Conservation (phyloP, 1,284 basidiomycete species). For the Malassezia restricta region DNA sequence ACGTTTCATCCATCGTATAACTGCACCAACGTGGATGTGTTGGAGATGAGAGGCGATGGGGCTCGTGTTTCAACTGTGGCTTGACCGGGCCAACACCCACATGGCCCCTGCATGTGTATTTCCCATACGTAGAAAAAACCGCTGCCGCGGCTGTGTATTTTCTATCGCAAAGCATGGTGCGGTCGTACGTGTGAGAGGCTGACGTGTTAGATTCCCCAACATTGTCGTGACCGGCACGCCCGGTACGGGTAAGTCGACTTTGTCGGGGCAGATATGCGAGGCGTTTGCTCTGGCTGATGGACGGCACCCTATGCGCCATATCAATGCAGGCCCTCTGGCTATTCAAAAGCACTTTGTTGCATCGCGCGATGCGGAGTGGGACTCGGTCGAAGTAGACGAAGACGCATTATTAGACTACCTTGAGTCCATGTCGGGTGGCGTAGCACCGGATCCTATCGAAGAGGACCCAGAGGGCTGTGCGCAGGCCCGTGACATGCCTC, state of each 20-base stretch:
- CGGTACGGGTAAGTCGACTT: conserved; percentile 74
- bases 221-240: conserved; percentile 87
- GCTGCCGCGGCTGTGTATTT: too few species aligned
- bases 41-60: neutral
- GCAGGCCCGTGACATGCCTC: conserved; percentile 15
- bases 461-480: conserved; percentile 10
- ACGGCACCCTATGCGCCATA: conserved; percentile 50
- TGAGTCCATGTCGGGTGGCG: conserved; percentile 29
- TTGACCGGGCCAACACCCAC: too few species aligned
- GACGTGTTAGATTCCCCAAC: conserved; percentile 53
- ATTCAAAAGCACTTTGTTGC: conserved; percentile 72
- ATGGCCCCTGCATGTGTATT: too few species aligned
- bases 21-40: neutral
- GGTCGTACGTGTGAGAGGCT: conserved; percentile 8
- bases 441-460: conserved; percentile 33
- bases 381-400: conserved; percentile 84
- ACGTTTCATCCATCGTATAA: conserved; percentile 36
- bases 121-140: too few species aligned
- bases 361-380: conserved; percentile 84
- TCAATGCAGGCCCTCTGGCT: conserved; percentile 80
- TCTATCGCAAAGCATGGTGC: conserved; percentile 5
- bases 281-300: conserved; percentile 12
- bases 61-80: neutral
- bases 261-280: conserved; percentile 51
- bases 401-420: conserved; percentile 50